These are phyloP conservation scores for Pharus latifolius DNA, from an alignment of 176 grass and related monocot species.

Conservation along the genomic window DNA sequence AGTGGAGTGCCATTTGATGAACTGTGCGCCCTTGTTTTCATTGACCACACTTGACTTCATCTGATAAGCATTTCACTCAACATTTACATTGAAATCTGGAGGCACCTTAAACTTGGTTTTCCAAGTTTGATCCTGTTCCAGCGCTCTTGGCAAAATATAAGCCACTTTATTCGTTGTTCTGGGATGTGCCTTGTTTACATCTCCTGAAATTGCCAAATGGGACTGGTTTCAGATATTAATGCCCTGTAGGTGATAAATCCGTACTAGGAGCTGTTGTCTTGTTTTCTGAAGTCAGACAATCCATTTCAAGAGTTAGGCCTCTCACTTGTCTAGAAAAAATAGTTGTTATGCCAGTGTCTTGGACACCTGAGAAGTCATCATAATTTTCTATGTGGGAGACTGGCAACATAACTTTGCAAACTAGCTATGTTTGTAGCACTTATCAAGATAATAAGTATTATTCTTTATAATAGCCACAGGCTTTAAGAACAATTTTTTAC, in stretches of 20 bases:
- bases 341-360: background rate
- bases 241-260: background rate
- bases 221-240: background rate
- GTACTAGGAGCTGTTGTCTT: background rate
- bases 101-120: background rate
- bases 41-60: background rate
- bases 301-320: no score
- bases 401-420: background rate
- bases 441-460: background rate
- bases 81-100: background rate
- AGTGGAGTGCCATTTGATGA: background rate
- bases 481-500: background rate
- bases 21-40: background rate
- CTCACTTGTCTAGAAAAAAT: no score
- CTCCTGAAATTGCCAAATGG: background rate
- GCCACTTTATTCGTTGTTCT: background rate
- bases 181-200: background rate
- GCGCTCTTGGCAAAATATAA: background rate
- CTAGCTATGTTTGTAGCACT: background rate
- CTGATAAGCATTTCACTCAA: background rate
- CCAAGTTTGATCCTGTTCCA: background rate
- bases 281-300: no score
- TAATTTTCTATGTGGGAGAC: background rate
- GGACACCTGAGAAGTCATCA: background rate
- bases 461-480: background rate